Evolutionary conservation across 23 red algal genomes (phyloP).

Genomic region (Agarophyton chilense): DNA sequence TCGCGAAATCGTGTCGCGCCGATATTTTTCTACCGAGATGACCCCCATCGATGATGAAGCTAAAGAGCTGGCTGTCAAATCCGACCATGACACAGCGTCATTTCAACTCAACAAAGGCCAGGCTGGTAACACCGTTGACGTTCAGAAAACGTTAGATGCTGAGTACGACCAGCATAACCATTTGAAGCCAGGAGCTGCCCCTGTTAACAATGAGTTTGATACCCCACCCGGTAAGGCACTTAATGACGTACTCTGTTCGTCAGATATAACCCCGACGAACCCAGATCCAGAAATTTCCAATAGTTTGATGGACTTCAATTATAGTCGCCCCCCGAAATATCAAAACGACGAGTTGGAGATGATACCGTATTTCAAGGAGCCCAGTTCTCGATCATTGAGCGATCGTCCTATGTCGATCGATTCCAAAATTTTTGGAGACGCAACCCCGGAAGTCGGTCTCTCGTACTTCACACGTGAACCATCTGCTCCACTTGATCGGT

Average conservation of each 20-base stretch:
- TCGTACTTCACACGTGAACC: conserved; percentile 50
- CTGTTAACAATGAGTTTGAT: not conserved
- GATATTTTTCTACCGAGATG: not conserved
- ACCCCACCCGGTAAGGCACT: not conserved
- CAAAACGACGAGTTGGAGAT: conserved; percentile 44
- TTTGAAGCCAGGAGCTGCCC: not conserved
- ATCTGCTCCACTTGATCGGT: conserved; percentile 42
- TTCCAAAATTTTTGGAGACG: conserved; percentile 16
- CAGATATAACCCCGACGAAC: not conserved
- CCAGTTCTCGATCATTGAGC: not conserved
- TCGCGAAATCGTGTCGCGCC: not conserved
- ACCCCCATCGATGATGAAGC: conserved; percentile 4
- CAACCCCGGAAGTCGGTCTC: not conserved
- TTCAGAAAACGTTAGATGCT: not conserved
- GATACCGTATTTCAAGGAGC: conserved; percentile 42
- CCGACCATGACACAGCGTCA: not conserved
- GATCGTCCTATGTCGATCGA: conserved; percentile 8
- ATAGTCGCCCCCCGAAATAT: not conserved
- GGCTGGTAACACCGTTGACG: not conserved
- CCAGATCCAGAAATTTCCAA: not conserved
- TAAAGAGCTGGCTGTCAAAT: not conserved
- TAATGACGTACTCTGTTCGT: not conserved
- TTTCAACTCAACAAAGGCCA: not conserved
- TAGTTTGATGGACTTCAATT: not conserved
- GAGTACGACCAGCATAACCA: not conserved